Evolutionary conservation across 768 basidiomycete species (phyloP).

Genomic region (Boletus speciosus): DNA sequence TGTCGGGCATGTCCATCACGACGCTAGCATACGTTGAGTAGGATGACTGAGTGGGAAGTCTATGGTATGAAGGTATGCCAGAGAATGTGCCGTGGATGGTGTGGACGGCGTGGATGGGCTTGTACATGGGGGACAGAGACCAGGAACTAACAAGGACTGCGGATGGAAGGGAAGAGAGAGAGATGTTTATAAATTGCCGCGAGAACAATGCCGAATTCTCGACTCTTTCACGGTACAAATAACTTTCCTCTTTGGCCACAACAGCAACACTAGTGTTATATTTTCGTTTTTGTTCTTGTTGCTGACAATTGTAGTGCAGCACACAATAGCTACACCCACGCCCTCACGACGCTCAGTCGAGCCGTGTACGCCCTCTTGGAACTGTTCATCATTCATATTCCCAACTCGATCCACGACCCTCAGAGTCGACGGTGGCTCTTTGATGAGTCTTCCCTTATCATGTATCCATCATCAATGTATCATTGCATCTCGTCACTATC

Average conservation of each 20-base stretch:
- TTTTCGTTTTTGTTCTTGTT: slow-evolving; percentile 13
- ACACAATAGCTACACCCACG: slow-evolving; percentile 16
- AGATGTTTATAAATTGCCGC: slow-evolving; percentile 22
- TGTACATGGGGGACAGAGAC: slow-evolving; percentile 24
- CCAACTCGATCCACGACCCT: slow-evolving; percentile 12
- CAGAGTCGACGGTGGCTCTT: slow-evolving; percentile 8
- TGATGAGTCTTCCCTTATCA: slow-evolving; percentile 2
- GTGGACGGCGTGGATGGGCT: slow-evolving; percentile 27
- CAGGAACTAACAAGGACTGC: slow-evolving; percentile 9
- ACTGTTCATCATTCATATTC: slow-evolving; percentile 1
- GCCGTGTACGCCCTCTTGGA: neutral
- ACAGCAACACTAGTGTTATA: too few species aligned
- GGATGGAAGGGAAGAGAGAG: neutral
- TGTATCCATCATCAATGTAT: neutral
- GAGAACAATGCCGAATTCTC: slow-evolving; percentile 17
- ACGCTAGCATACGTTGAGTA: slow-evolving; percentile 27
- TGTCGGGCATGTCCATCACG: slow-evolving; percentile 21
- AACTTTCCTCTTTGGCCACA: slow-evolving; percentile 18
- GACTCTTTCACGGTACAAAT: slow-evolving; percentile 11
- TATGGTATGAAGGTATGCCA: slow-evolving; percentile 23
- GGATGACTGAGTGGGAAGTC: slow-evolving; percentile 9
- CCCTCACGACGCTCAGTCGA: slow-evolving; percentile 8
- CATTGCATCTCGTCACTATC: too few species aligned
- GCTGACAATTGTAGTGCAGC: slow-evolving; percentile 16
- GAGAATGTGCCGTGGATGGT: slow-evolving; percentile 33